These are phyloP conservation scores for Linum trigynum DNA, from an alignment of 345 rosid genomes.

Conservation along the genomic window DNA sequence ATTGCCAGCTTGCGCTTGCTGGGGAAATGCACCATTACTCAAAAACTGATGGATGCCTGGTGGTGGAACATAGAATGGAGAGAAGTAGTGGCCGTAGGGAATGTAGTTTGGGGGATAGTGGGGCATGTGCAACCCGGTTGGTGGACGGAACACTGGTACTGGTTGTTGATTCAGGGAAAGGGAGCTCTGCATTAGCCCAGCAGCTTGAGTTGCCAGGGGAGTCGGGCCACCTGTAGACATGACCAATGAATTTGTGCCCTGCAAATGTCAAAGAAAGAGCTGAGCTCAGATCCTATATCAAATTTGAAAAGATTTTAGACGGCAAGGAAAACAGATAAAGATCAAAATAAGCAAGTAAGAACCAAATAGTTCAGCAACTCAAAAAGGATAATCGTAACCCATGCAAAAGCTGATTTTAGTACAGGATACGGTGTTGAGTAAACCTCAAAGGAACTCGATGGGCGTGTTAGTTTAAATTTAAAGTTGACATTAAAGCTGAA, in stretches of 20 bases:
- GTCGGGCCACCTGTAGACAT: conserved; percentile 58
- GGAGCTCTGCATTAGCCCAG: conserved; percentile 78
- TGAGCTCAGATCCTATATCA: conserved; percentile 4
- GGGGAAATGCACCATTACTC: conserved; percentile 71
- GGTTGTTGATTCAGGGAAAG: conserved; percentile 70
- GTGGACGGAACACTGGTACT: conserved; percentile 76
- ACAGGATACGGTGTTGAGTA: no score
- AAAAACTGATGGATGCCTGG: conserved; percentile 66
- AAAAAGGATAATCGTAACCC: no score
- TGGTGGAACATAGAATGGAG: conserved; percentile 71
- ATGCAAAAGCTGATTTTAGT: no score
- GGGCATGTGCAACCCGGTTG: conserved; percentile 69
- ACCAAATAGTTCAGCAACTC: no score
- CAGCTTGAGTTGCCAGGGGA: conserved; percentile 69
- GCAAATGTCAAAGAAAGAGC: conserved; percentile 20
- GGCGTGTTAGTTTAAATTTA: no score
- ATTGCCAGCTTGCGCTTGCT: conserved; percentile 70
- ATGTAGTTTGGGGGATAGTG: conserved; percentile 80
- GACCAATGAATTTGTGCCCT: conserved; percentile 68
- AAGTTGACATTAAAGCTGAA: no score
- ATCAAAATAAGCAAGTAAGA: no score
- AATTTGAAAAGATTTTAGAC: no score
- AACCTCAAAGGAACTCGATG: no score
- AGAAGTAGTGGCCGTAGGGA: conserved; percentile 66
- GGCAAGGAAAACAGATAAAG: no score